Conservation (phyloP, 768 basidiomycete species). For the Leccinellum rugosiceps region DNA sequence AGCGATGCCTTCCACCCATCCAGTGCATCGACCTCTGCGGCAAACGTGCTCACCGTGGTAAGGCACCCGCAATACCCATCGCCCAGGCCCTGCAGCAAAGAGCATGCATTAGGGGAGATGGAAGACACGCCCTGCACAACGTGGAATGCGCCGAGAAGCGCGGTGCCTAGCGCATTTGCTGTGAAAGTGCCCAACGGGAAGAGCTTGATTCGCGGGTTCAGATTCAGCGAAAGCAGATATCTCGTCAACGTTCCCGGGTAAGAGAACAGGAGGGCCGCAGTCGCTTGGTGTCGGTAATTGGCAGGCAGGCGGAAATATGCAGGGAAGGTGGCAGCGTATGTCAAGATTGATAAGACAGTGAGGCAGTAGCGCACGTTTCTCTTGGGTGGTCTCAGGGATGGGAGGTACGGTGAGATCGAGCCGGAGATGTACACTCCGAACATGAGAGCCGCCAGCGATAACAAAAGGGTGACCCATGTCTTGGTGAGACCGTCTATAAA, state of each 20-base stretch:
- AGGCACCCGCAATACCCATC: constrained; percentile 97
- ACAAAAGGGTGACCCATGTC: constrained; percentile 70
- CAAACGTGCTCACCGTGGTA: constrained; percentile 93
- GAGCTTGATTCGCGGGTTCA: constrained; percentile 62
- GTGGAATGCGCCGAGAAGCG: constrained; percentile 71
- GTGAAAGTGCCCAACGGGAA: constrained; percentile 79
- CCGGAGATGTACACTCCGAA: constrained; percentile 69
- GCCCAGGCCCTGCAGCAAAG: constrained; percentile 72
- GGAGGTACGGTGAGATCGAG: constrained; percentile 39
- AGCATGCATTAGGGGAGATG: constrained; percentile 54
- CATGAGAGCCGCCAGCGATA: constrained; percentile 72
- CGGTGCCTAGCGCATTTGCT: constrained; percentile 77
- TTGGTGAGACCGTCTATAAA: constrained; percentile 84
- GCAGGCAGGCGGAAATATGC: constrained; percentile 73
- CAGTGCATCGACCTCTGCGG: constrained; percentile 68
- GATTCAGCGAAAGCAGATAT: constrained; percentile 66
- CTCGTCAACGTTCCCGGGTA: constrained; percentile 88
- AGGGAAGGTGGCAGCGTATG: constrained; percentile 73
- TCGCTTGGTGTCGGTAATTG: constrained; percentile 71
- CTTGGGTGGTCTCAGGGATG: constrained; percentile 39
- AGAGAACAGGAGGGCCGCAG: constrained; percentile 84
- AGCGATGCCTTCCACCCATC: constrained; percentile 54
- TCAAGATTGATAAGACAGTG: constrained; percentile 53
- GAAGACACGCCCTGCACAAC: constrained; percentile 57
- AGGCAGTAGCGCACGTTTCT: constrained; percentile 47